Evolutionary conservation across 2,329 filamentous ascomycete genomes (phyloP), one percentile per base, ranked within the genome.

Genomic region (Diplodia intermedia): DNA sequence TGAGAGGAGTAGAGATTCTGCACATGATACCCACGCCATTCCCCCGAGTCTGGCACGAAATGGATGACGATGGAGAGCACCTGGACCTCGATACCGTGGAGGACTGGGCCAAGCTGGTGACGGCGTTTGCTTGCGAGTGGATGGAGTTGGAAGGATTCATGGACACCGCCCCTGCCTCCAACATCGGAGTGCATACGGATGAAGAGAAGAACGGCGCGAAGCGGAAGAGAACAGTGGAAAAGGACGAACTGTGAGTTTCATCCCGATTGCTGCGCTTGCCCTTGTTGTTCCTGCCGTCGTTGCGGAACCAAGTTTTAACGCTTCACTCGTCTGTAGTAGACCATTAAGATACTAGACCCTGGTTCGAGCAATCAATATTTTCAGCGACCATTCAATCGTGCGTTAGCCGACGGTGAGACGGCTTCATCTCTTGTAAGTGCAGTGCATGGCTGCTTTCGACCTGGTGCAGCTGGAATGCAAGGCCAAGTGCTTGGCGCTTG

Each of bases 21-120:
- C 95, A 99, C 80, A 79, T 99, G 31, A 98, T 99, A 68, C 93
- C 94, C 0, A 85, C 83, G 4, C 90, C 90, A 0, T 98, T 98
- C 76, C 94, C 94, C 0, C 65, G 72, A 0, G 91, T 96, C 1
- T 99, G 95, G 95, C 95, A 99, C 80, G 90, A 84, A 1, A 88
- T 93, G 74, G 82, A 89, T 0, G 95, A 99, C 75, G 90, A 97
- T 73, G 94, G 88, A 1, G 89, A 90, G 72, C 91, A 98, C 79
- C 81, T 99, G 67, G 93, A 99, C 78, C 82, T 90, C 72, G 83
- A 87, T 9, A 94, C 91, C 0, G 87, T 94, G 43, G 86, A 91
- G 73, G 95, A 99, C 78, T 99, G 95, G 95, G 88, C 91, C 20
- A 89, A 87, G 77, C 89, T 99, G 60, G 84, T 94, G 7, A 90